These are phyloP conservation scores for Amaranthus palmeri DNA, from an alignment of 148 eudicot genomes.

Conservation along the genomic window DNA sequence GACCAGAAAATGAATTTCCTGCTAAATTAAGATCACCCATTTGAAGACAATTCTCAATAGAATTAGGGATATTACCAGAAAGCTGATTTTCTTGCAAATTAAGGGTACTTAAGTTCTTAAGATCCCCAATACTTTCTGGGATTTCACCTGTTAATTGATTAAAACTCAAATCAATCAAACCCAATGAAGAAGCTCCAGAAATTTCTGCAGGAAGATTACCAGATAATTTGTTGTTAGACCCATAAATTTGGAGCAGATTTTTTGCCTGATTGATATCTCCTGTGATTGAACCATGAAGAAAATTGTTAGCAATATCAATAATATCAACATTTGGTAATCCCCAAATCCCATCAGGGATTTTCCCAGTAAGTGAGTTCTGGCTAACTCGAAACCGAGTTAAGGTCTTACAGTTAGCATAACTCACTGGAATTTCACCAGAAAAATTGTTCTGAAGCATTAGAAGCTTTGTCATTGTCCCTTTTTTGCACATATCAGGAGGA, in stretches of 20 bases:
- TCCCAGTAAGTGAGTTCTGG: conserved; percentile 61
- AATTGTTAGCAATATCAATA: conserved; percentile 56
- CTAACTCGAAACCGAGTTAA: conserved; percentile 72
- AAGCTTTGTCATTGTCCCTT: conserved; percentile 54
- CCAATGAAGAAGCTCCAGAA: conserved; percentile 37
- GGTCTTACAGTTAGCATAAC: conserved; percentile 56
- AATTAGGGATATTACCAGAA: conserved; percentile 59
- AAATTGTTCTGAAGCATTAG: conserved; percentile 63
- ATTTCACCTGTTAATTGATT: conserved; percentile 52
- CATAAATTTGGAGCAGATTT: conserved; percentile 34
- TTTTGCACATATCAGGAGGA: conserved; percentile 84
- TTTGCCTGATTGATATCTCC: conserved; percentile 54
- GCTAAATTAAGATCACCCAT: conserved; percentile 66
- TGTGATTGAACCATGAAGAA: conserved; percentile 52
- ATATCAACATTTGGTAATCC: conserved; percentile 56
- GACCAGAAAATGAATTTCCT: conserved; percentile 50
- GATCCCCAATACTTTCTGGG: conserved; percentile 46
- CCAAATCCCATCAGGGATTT: conserved; percentile 76
- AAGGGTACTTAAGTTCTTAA: conserved; percentile 44
- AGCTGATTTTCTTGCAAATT: conserved; percentile 48
- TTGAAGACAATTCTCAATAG: conserved; percentile 47
- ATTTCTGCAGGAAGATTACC: conserved; percentile 61
- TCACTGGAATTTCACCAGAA: conserved; percentile 62
- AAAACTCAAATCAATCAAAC: conserved; percentile 40
- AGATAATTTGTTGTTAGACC: conserved; percentile 45